Evolutionary conservation across 2,329 filamentous ascomycete genomes (phyloP).

Genomic region (Huntiella savannae): DNA sequence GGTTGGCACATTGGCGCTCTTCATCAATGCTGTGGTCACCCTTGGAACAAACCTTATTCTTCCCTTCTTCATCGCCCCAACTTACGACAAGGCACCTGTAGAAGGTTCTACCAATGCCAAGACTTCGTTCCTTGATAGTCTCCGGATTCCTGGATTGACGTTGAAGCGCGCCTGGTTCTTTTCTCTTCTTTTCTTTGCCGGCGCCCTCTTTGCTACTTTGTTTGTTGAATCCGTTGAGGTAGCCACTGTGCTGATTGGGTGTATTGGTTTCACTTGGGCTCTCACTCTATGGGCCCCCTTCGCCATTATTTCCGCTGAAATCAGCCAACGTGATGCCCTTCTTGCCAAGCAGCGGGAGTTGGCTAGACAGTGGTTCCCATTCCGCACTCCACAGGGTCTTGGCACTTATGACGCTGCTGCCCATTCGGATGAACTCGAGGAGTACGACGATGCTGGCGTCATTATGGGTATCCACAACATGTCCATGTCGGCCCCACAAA

Average conservation of each 20-base stretch:
- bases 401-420: conserved; percentile 6
- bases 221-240: conserved; percentile 51
- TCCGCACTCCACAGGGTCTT: conserved; percentile 9
- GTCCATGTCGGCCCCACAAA: conserved; percentile 77
- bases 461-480: conserved; percentile 94
- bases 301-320: conserved; percentile 84
- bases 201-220: conserved; percentile 67
- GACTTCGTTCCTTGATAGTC: conserved; percentile 31
- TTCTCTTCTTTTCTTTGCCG: conserved; percentile 66
- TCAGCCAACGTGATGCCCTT: conserved; percentile 57
- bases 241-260: conserved; percentile 58
- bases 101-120: conserved; percentile 13
- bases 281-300: conserved; percentile 88
- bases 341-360: conserved; percentile 16
- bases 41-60: conserved; percentile 65
- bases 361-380: conserved; percentile 10
- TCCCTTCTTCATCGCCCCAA: conserved; percentile 69
- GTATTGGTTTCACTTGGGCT: conserved; percentile 83
- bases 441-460: conserved; percentile 64
- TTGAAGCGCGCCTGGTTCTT: conserved; percentile 75
- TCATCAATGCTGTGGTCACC: conserved; percentile 75
- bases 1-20: conserved; percentile 71
- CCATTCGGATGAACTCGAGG: conserved; percentile 31
- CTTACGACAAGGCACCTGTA: conserved; percentile 33
- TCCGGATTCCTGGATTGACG: conserved; percentile 68